Evolutionary conservation across 495 filamentous ascomycete genomes (phyloP).

Genomic region (Tuber aestivum): DNA sequence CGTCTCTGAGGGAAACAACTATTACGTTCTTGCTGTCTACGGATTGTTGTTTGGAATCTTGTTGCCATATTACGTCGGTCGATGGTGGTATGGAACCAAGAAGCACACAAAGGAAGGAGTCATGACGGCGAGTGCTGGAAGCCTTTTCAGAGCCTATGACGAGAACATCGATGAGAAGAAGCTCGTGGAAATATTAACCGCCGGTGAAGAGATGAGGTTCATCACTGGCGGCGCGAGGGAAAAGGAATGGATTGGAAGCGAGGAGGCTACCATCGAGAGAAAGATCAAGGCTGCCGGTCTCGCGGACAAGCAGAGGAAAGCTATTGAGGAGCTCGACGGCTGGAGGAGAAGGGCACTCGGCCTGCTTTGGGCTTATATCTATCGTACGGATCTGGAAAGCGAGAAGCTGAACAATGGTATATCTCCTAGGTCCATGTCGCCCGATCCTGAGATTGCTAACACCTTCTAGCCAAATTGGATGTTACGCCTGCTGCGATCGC

Average conservation of each 20-base stretch:
- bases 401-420: slow-evolving; percentile 41
- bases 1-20: slow-evolving; percentile 84
- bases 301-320: slow-evolving; percentile 63
- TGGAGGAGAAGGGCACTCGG: slow-evolving; percentile 77
- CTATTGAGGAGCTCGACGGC: slow-evolving; percentile 59
- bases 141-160: slow-evolving; percentile 85
- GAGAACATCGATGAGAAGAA: slow-evolving; percentile 74
- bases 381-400: slow-evolving; percentile 61
- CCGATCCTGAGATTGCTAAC: slow-evolving; percentile 12
- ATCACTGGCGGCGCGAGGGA: slow-evolving; percentile 60
- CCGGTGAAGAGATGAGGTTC: slow-evolving; percentile 57
- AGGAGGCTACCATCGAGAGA: slow-evolving; percentile 64
- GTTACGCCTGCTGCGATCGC: slow-evolving; percentile 77
- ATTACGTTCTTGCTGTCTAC: slow-evolving; percentile 90
- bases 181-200: slow-evolving; percentile 71
- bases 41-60: slow-evolving; percentile 78
- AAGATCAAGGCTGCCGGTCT: slow-evolving; percentile 60
- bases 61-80: slow-evolving; percentile 86
- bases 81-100: slow-evolving; percentile 98
- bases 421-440: neutral
- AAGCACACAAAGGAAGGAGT: slow-evolving; percentile 85
- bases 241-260: slow-evolving; percentile 37
- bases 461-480: slow-evolving; percentile 57
- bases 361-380: slow-evolving; percentile 90
- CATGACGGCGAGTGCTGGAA: slow-evolving; percentile 82